Percentiles rank a stretch among this genome's conserved stretches.
Evolutionary conservation across 345 rosid genomes (phyloP).

Genomic region (Hirschfeldia incana): DNA sequence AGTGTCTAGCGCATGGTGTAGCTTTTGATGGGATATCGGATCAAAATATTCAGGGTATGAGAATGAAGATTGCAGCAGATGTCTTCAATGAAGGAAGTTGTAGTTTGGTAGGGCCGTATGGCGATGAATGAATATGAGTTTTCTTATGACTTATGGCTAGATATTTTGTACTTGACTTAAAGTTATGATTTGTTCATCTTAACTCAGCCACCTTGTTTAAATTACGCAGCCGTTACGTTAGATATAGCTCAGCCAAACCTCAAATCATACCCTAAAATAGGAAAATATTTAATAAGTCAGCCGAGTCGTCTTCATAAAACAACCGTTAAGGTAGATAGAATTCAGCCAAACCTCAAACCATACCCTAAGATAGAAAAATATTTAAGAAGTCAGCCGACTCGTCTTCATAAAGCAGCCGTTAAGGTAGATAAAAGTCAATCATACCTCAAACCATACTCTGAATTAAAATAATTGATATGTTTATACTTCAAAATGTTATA

Average conservation of each 20-base stretch:
- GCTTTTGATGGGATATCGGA: not conserved
- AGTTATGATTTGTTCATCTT: too few relatives aligned
- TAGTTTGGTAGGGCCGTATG: too few relatives aligned
- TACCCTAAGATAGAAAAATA: not conserved
- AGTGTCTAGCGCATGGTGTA: not conserved
- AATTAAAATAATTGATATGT: too few relatives aligned
- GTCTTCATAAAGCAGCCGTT: not conserved
- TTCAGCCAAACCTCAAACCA: not conserved
- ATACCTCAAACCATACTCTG: too few relatives aligned
- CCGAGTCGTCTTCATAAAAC: not conserved
- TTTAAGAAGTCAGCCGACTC: too few relatives aligned
- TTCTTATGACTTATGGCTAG: too few relatives aligned
- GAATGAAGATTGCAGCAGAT: not conserved
- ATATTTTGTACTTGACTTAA: too few relatives aligned
- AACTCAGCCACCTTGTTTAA: too few relatives aligned
- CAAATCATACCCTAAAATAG: too few relatives aligned
- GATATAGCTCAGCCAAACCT: too few relatives aligned
- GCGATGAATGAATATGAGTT: not conserved
- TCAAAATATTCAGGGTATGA: not conserved
- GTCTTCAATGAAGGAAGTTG: not conserved
- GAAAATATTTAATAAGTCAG: not conserved
- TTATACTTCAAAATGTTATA: too few relatives aligned
- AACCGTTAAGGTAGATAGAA: not conserved
- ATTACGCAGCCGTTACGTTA: too few relatives aligned
- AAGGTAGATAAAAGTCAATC: not conserved